Evolutionary conservation across 2,329 filamentous ascomycete species (phyloP), one percentile per base, ranked within the genome.

Genomic region (Aspergillus ustus): DNA sequence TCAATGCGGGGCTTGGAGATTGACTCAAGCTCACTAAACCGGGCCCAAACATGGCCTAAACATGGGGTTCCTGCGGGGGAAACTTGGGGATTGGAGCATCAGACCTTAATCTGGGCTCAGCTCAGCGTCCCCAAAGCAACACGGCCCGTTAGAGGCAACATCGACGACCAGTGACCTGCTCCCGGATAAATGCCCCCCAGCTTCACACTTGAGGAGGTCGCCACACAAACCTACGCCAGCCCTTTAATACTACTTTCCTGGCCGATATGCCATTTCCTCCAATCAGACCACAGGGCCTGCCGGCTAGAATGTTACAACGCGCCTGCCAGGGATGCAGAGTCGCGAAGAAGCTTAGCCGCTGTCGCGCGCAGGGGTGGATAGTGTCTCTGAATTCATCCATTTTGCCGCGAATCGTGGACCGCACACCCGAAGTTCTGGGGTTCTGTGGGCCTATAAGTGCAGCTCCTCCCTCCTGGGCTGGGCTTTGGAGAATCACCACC

Each of bases 351-450:
- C 25, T 46, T 46, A 55, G 17, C 13, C 7, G 25, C 40, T 7
- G 22, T 43, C 31, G 13, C 15, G n/a, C 13, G 22, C 13, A 48
- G 19, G 19, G 13, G 8, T 48, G 25, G 6, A 25, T 34, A 37
- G 28, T 37, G 54, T 17, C 11, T 31, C 28, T 48, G 13, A 17
- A 59, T 59, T 59, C 43, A 59, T 52, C 57, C 57, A 37, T 52
- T 53, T 52, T 59, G 25, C 50, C 57, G 43, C 22, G 20, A 55
- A 22, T 52, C 50, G 50, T 8, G 50, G 37, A 20, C 37, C 31
- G 31, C 6, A 13, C 6, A 13, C 9, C 31, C 25, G 25, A n/a
- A n/a, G 31, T 52, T n/a, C 25, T 40, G 34, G 34, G 15, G 34
- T 13, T 11, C 11, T 2, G 34, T 15, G 15, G 34, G 5, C 34